phyloP scores from a whole-genome alignment of 352 stramenopile genomes.

The Phytophthora pinifolia region DNA sequence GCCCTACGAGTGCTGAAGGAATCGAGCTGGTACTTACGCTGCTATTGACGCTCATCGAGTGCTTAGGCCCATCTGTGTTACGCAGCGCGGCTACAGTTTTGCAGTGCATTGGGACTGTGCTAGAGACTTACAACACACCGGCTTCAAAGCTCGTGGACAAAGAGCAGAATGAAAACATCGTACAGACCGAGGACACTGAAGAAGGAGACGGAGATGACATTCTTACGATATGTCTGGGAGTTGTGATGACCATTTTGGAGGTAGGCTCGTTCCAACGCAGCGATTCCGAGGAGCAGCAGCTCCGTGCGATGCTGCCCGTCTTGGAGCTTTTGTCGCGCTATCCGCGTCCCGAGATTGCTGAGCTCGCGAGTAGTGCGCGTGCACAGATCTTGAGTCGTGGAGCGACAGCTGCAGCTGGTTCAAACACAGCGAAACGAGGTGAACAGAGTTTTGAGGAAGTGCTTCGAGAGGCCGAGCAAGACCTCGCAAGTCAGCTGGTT shows the following conservation, averaged over 20 bases:
- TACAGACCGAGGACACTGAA: constrained; percentile 22
- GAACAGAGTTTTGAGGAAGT: constrained; percentile 57
- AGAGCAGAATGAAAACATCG: constrained; percentile 10
- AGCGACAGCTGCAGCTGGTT: neutral
- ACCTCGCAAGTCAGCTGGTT: constrained; percentile 65
- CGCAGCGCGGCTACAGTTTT: constrained; percentile 65
- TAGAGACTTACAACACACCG: constrained; percentile 56
- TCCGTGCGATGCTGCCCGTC: constrained; percentile 63
- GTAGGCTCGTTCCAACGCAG: constrained; percentile 50
- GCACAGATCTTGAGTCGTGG: constrained; percentile 64
- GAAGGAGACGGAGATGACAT: constrained; percentile 66
- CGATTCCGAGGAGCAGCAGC: constrained; percentile 53
- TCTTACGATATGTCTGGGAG: constrained; percentile 72
- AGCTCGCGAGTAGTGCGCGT: constrained; percentile 66
- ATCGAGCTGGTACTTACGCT: constrained; percentile 65
- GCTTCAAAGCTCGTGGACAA: constrained; percentile 33
- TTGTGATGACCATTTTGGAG: constrained; percentile 82
- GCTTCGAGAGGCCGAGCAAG: constrained; percentile 50
- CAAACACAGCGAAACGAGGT: neutral
- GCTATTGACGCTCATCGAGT: constrained; percentile 72
- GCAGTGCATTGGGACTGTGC: constrained; percentile 68
- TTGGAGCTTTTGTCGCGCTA: constrained; percentile 61
- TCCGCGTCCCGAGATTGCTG: constrained; percentile 58
- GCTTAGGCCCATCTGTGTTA: constrained; percentile 69
- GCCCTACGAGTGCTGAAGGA: constrained; percentile 31